Evolutionary conservation across 2,329 filamentous ascomycete species (phyloP), one percentile per base, ranked within the genome.

Genomic region (Ophiocordyceps australis): DNA sequence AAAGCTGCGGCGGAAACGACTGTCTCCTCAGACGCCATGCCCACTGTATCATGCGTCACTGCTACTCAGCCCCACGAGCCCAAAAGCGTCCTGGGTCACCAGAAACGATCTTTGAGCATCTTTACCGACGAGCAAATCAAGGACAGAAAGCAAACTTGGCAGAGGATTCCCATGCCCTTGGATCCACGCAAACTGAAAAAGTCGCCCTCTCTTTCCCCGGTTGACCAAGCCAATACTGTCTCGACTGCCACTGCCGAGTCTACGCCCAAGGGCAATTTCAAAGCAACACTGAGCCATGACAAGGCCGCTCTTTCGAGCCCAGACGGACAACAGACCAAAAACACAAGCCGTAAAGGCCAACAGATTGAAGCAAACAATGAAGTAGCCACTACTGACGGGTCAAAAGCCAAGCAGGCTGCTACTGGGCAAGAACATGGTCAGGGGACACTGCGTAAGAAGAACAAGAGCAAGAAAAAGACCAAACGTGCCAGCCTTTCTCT

Each of bases 161-260:
- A 45, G 38, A 47, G 38, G 29, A 50, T 50, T 33, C 32, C 41
- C 20, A 42, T 49, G 43, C 47, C 48, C 23, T 30, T 46, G 28
- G 32, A 38, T 29, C 41, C 34, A 25, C 36, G 27, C 20, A 32
- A 31, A 28, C 14, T 9, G 8, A 27, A 23, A n/a, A 28, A 21
- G 14, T 23, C 25, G 7, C 8, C 12, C 8, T 12, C 11, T 12
- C n/a, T n/a, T n/a, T n/a, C n/a, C n/a, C n/a, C n/a, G n/a, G n/a
- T n/a, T n/a, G n/a, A n/a, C n/a, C n/a, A n/a, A n/a, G 23, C 14
- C 17, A 12, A 21, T 3, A 16, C 13, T 4, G 11, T 3, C 9
- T 11, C 14, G 9, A 7, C 17, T 12, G 14, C 17, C 7, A 2
- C 12, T 10, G 12, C 6, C 6, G 7, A 4, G 4, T 6, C 7